These are phyloP conservation scores for Neofusicoccum laricinum DNA, from an alignment of 2,329 filamentous ascomycete species.

Conservation along the genomic window DNA sequence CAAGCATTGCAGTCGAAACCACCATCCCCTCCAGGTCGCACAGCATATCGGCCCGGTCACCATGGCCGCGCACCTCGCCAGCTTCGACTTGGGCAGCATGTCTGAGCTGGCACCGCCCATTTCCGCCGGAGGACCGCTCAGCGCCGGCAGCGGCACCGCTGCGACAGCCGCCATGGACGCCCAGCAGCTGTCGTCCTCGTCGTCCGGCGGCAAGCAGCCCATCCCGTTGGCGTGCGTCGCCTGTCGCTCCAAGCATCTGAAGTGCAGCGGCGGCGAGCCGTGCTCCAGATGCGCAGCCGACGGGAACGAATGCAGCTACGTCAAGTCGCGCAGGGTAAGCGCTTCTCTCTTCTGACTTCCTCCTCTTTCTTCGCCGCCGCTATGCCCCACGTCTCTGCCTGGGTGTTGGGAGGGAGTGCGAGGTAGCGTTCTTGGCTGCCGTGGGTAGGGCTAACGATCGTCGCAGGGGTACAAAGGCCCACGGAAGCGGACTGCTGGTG, in stretches of 20 bases:
- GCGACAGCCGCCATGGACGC: neutral
- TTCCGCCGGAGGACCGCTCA: neutral
- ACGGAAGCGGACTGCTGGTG: conserved; percentile 10
- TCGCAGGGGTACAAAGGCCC: conserved; percentile 14
- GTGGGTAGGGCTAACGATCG: conserved; percentile 1
- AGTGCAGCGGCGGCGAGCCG: conserved; percentile 52
- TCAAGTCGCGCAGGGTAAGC: conserved; percentile 47
- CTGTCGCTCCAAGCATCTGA: conserved; percentile 52
- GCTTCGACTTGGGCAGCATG: conserved; percentile 4
- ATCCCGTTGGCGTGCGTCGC: conserved; percentile 49
- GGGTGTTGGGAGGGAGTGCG: conserved; percentile 16
- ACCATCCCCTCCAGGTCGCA: neutral
- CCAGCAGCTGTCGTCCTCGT: neutral
- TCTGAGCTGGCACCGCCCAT: neutral
- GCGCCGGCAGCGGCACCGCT: neutral
- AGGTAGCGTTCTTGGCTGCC: neutral
- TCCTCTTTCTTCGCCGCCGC: conserved; percentile 14
- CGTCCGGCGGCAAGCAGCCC: conserved; percentile 21
- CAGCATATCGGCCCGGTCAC: neutral
- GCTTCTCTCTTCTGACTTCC: neutral
- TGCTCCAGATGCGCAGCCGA: conserved; percentile 48
- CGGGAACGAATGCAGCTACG: conserved; percentile 44
- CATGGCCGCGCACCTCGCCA: neutral
- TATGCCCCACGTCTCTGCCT: conserved; percentile 19
- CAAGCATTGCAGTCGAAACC: neutral